Conservation (phyloP, 139 green algal species). For the Coelastrella sp. region DNA sequence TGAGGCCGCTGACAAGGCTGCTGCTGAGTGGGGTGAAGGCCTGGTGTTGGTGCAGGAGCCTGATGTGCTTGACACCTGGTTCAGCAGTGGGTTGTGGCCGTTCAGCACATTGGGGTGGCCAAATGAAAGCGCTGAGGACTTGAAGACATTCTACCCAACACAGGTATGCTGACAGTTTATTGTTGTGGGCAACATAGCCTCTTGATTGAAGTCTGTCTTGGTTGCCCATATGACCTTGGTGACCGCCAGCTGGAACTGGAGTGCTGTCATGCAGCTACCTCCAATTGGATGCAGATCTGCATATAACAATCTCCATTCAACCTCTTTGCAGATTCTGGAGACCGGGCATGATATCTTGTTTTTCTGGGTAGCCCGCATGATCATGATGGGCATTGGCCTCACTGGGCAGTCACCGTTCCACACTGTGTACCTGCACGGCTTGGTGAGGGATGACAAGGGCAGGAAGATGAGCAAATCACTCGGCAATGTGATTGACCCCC, state of each 20-base stretch:
- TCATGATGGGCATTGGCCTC: conserved; percentile 98
- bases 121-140: conserved; percentile 72
- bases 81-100: conserved; percentile 95
- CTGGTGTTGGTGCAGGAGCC: conserved; percentile 72
- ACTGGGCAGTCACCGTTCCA: conserved; percentile 84
- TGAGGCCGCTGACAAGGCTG: conserved; percentile 78
- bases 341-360: conserved; percentile 99
- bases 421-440: conserved; percentile 95
- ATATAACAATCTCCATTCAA: neutral
- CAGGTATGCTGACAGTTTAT: conserved; percentile 53
- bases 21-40: conserved; percentile 30
- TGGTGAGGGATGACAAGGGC: conserved; percentile 83
- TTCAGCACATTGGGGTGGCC: conserved; percentile 96
- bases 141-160: conserved; percentile 92
- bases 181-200: neutral
- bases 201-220: neutral
- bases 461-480: conserved; percentile 95
- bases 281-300: neutral
- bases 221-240: no score
- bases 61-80: conserved; percentile 98
- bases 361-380: conserved; percentile 99
- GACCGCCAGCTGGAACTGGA: no score
- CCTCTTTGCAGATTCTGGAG: conserved; percentile 88
- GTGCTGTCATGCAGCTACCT: neutral
- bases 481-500: conserved; percentile 96